These are phyloP conservation scores for Trichophyton equinum DNA, from an alignment of 2,329 filamentous ascomycete genomes.

Conservation along the genomic window DNA sequence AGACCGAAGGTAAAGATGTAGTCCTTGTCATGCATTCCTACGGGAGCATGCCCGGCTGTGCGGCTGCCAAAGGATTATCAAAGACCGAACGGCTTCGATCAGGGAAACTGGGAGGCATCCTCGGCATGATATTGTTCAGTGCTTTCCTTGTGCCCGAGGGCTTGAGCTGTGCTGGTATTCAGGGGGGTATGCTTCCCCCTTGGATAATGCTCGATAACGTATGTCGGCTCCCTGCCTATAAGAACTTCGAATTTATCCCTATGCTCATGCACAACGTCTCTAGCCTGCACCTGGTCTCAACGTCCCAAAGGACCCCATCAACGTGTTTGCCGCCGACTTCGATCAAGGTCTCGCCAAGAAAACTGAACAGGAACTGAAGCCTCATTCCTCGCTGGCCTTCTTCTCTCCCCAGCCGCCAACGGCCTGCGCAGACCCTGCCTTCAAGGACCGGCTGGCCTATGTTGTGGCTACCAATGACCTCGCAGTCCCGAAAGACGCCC, in stretches of 20 bases:
- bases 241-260: background rate
- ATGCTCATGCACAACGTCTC: background rate
- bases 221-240: background rate
- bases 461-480: slow-evolving; percentile 5
- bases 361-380: background rate
- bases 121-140: slow-evolving; percentile 7
- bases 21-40: slow-evolving; percentile 29
- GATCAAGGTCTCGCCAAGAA: slow-evolving; percentile 3
- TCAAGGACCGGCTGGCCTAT: slow-evolving; percentile 6
- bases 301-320: background rate
- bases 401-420: background rate
- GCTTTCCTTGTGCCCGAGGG: slow-evolving; percentile 5
- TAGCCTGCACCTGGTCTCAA: slow-evolving; percentile 4
- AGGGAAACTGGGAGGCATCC: slow-evolving; percentile 5
- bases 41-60: slow-evolving; percentile 21
- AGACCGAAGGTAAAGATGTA: slow-evolving; percentile 25
- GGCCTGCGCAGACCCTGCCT: slow-evolving; percentile 5
- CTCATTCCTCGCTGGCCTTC: background rate
- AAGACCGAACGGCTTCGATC: background rate
- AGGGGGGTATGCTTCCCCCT: background rate
- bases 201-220: slow-evolving; percentile 3
- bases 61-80: slow-evolving; percentile 20
- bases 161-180: background rate
- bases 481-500: slow-evolving; percentile 3
- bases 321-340: slow-evolving; percentile 7